Base-by-base conservation (phyloP, 768 basidiomycete species). In the Termitomyces sp. region DNA sequence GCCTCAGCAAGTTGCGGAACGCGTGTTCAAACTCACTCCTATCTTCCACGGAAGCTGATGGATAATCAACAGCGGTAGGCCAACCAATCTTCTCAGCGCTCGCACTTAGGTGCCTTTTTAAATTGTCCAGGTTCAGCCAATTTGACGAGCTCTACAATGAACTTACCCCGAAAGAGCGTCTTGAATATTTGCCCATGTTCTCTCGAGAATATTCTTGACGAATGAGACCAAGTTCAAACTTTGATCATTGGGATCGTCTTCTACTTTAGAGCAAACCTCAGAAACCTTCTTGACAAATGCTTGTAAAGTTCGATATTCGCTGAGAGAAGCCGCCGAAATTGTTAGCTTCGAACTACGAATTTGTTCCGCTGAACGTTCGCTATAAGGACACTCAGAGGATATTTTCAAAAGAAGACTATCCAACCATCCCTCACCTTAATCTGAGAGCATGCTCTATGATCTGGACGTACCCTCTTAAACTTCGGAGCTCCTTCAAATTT, bases 171-270 rank as follows among this genome's bases (percentile, higher is more conserved):
- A 84, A 30, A 96, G 74, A 16, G 71, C 69, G 14, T 74, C 75
- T 69, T 87, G 93, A 55, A 97, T 88, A 53, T 87, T 84, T 16
- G 66, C 65, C 95, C 94, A 96, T 4, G 94, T 88, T 67, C 77
- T 82, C 27, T 86, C 82, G 45, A 82, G 78, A n/a, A 93, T 69
- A 14, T 74, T 76, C 55, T 83, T 76, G 22, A 95, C 69, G 62
- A 93, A 87, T 3, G 64, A 65, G 16, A 88, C 74, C 9, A 96
- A 69, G 62, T 85, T 81, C 50, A 94, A 73, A 8, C 77, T 71
- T 53, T 82, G 79, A 53, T 82, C 76, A 13, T 75, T 73, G 39
- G 71, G 71, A 1, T 73, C 77, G 48, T 81, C 78, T 66, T 83
- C 80, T 1, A 81, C 76, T 32, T 65, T 56, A 13, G 72, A 65